A percentile compares a stretch with the other conserved stretches of the same genome.
Conservation (phyloP, 108 stramenopile species). For the Fragilaria radians region DNA sequence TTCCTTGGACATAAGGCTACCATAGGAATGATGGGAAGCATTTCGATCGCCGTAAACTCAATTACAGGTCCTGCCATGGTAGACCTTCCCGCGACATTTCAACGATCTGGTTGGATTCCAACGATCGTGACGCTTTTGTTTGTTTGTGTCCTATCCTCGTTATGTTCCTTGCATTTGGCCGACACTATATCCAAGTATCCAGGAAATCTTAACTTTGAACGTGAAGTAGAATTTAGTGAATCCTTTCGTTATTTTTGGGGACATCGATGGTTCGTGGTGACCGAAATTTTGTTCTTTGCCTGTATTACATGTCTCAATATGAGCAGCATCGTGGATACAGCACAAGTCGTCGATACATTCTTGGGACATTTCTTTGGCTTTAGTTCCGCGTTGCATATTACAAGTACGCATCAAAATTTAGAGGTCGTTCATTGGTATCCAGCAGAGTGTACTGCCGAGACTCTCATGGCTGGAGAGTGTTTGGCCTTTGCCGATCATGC, state of each 20-base stretch:
- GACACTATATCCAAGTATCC: slow-evolving; percentile 55
- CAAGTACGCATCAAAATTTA: slow-evolving; percentile 5
- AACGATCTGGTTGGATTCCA: slow-evolving; percentile 62
- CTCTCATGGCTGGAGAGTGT: slow-evolving; percentile 34
- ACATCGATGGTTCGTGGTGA: slow-evolving; percentile 24
- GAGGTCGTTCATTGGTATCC: slow-evolving; percentile 25
- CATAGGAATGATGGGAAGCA: slow-evolving; percentile 54
- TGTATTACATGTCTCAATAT: slow-evolving; percentile 47
- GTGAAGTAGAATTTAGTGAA: slow-evolving; percentile 49
- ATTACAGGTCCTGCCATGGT: slow-evolving; percentile 79
- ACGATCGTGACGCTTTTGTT: slow-evolving; percentile 37
- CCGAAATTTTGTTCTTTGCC: slow-evolving; percentile 45
- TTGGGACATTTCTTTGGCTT: slow-evolving; percentile 18
- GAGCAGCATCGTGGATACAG: slow-evolving; percentile 49
- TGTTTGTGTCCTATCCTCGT: slow-evolving; percentile 47
- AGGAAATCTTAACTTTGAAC: slow-evolving; percentile 33
- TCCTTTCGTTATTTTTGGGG: slow-evolving; percentile 50
- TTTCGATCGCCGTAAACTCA: slow-evolving; percentile 62
- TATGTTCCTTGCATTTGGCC: slow-evolving; percentile 62
- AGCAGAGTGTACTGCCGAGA: slow-evolving; percentile 18
- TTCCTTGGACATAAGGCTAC: slow-evolving; percentile 1
- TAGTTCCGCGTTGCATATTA: neutral
- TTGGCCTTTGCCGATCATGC: slow-evolving; percentile 31
- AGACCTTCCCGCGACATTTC: slow-evolving; percentile 55
- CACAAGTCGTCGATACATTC: slow-evolving; percentile 55